Evolutionary conservation across 176 grass and related monocot species (phyloP).

Genomic region (Tuctoria greenei): DNA sequence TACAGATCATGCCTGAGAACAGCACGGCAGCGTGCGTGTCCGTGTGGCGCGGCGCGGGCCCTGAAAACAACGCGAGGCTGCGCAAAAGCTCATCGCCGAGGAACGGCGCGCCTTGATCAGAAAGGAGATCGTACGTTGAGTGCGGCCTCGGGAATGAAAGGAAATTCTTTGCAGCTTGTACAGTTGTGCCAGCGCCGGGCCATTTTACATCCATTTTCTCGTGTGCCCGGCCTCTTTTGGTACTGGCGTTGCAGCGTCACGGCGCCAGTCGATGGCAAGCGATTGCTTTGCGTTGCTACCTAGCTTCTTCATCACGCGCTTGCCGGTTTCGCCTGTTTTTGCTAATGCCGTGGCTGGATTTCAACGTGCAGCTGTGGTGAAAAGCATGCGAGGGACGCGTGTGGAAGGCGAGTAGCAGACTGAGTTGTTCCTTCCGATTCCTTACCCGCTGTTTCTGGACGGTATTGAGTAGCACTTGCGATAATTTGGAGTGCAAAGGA

Average conservation of each 20-base stretch:
- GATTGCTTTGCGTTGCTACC: not conserved
- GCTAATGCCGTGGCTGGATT: not conserved
- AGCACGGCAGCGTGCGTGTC: not conserved
- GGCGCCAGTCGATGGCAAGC: not conserved
- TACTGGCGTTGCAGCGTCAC: not conserved
- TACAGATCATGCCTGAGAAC: not conserved
- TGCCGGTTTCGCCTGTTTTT: not conserved
- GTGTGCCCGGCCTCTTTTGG: conserved; percentile 42
- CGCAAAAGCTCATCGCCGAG: not conserved
- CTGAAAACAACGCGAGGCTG: conserved; percentile 37
- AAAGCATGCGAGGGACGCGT: not conserved
- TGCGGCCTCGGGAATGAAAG: conserved; percentile 68
- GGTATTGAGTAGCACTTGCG: too few relatives aligned
- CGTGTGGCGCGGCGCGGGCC: not conserved
- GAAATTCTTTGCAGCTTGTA: conserved; percentile 64
- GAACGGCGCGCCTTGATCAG: not conserved
- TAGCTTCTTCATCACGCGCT: too few relatives aligned
- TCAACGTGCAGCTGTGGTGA: not conserved
- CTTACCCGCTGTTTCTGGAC: not conserved
- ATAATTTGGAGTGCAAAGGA: not conserved
- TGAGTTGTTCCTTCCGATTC: conserved; percentile 7
- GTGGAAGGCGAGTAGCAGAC: too few relatives aligned
- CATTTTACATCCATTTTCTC: conserved; percentile 30
- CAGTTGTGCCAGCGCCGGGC: conserved; percentile 23
- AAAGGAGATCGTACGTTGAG: too few relatives aligned